phyloP scores from a whole-genome alignment of 805 yeast genomes.

The Lipomyces mesembrius region DNA sequence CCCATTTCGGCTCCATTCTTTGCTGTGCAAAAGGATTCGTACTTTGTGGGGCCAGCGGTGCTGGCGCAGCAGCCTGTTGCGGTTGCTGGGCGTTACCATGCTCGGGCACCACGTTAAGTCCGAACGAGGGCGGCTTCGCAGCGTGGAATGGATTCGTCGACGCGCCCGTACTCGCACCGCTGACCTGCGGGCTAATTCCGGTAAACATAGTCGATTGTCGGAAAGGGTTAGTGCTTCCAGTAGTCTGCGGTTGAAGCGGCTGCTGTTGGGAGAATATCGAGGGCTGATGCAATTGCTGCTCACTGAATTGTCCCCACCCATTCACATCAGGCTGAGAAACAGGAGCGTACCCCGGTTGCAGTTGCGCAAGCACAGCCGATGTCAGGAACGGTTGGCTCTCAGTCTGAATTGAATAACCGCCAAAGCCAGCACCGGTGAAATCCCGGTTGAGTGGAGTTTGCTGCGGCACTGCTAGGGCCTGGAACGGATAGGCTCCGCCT shows the following conservation, averaged over 20 bases:
- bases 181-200: slow-evolving; percentile 30
- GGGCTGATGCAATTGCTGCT: slow-evolving; percentile 42
- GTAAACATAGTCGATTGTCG: slow-evolving; percentile 29
- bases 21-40: slow-evolving; percentile 21
- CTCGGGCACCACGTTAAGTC: slow-evolving; percentile 28
- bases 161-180: slow-evolving; percentile 10
- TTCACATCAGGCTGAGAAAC: slow-evolving; percentile 40
- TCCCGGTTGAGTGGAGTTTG: slow-evolving; percentile 28
- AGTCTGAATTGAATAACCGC: slow-evolving; percentile 37
- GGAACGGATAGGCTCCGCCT: neutral
- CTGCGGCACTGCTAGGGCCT: neutral
- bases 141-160: slow-evolving; percentile 30
- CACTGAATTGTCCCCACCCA: slow-evolving; percentile 69
- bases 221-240: slow-evolving; percentile 35
- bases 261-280: slow-evolving; percentile 13
- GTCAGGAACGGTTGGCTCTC: slow-evolving; percentile 26
- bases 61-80: slow-evolving; percentile 7
- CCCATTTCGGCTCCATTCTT: neutral
- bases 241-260: slow-evolving; percentile 24
- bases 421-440: slow-evolving; percentile 41
- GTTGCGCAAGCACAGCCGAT: slow-evolving; percentile 34
- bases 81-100: neutral
- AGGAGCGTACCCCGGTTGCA: slow-evolving; percentile 38
- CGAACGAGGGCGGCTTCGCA: slow-evolving; percentile 19
- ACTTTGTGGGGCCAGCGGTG: slow-evolving; percentile 10